Evolutionary conservation across 768 basidiomycete genomes (phyloP).

Genomic region (Dentipellis fragilis): DNA sequence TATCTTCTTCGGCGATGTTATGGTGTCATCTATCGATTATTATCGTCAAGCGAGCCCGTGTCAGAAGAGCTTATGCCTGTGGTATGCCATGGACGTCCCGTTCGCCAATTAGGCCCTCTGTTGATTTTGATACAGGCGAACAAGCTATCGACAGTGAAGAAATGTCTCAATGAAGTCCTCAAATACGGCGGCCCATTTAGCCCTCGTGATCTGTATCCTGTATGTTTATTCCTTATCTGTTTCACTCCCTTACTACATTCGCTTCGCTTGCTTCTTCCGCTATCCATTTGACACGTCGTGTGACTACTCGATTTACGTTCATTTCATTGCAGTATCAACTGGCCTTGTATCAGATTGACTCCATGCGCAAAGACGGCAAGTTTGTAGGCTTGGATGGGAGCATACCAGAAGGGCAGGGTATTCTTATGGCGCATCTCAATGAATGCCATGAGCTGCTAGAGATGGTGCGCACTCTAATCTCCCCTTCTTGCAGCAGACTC

Average conservation of each 20-base stretch:
- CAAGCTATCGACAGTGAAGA: conserved; percentile 93
- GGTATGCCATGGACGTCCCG: conserved; percentile 31
- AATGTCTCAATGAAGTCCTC: conserved; percentile 90
- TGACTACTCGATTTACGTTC: neutral
- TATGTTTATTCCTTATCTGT: conserved; percentile 29
- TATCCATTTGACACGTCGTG: neutral
- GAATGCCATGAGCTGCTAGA: conserved; percentile 95
- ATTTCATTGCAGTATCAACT: conserved; percentile 65
- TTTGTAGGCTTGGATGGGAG: conserved; percentile 82
- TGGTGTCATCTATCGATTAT: conserved; percentile 85
- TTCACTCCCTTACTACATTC: neutral
- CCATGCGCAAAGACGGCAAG: conserved; percentile 85
- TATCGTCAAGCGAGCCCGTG: conserved; percentile 94
- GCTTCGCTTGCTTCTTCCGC: neutral
- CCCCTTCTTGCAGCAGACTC: neutral
- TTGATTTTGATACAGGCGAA: conserved; percentile 54
- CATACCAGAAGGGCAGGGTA: conserved; percentile 93
- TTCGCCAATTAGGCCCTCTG: neutral
- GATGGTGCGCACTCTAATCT: conserved; percentile 53
- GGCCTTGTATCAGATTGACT: conserved; percentile 91
- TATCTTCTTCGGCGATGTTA: conserved; percentile 93
- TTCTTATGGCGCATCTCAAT: conserved; percentile 89
- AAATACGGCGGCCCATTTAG: conserved; percentile 93
- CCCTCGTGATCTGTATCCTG: conserved; percentile 88
- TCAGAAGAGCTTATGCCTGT: conserved; percentile 98